Evolutionary conservation across 805 yeast genomes (phyloP).

Genomic region (Wickerhamia fluorescens): DNA sequence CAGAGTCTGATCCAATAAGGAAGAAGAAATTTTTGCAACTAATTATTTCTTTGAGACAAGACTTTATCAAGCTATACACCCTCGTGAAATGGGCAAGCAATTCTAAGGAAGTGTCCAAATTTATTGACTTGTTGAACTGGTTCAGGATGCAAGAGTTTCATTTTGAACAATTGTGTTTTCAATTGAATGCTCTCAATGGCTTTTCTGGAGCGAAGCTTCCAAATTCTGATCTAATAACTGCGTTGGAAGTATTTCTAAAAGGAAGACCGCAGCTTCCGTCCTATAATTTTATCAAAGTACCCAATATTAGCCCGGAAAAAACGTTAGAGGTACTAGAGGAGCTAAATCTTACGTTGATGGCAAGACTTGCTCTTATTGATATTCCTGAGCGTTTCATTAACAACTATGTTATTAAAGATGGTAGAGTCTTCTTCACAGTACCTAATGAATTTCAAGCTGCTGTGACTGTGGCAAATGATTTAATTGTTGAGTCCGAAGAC

Average conservation of each 20-base stretch:
- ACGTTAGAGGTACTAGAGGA: conserved; percentile 57
- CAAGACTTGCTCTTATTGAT: conserved; percentile 64
- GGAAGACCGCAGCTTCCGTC: conserved; percentile 74
- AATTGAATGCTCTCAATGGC: conserved; percentile 60
- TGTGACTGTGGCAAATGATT: conserved; percentile 64
- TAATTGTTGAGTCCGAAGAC: conserved; percentile 44
- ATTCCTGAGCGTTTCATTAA: conserved; percentile 57
- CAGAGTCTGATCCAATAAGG: conserved; percentile 51
- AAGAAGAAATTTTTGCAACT: conserved; percentile 65
- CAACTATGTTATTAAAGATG: conserved; percentile 63
- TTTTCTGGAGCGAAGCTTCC: conserved; percentile 88
- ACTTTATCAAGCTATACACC: conserved; percentile 78
- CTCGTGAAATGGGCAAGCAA: conserved; percentile 82
- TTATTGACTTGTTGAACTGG: conserved; percentile 88
- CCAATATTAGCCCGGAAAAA: conserved; percentile 45
- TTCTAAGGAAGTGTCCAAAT: conserved; percentile 58
- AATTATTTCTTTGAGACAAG: conserved; percentile 69
- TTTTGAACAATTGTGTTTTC: conserved; percentile 54
- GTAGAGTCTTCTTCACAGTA: conserved; percentile 62
- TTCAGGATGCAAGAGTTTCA: conserved; percentile 69
- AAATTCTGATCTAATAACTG: conserved; percentile 83
- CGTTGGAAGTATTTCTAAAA: conserved; percentile 71
- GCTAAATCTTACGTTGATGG: conserved; percentile 64
- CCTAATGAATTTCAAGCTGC: conserved; percentile 53
- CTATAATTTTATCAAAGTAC: conserved; percentile 46